Evolutionary conservation across 768 basidiomycete genomes (phyloP).

Genomic region (Collybiopsis confluens): DNA sequence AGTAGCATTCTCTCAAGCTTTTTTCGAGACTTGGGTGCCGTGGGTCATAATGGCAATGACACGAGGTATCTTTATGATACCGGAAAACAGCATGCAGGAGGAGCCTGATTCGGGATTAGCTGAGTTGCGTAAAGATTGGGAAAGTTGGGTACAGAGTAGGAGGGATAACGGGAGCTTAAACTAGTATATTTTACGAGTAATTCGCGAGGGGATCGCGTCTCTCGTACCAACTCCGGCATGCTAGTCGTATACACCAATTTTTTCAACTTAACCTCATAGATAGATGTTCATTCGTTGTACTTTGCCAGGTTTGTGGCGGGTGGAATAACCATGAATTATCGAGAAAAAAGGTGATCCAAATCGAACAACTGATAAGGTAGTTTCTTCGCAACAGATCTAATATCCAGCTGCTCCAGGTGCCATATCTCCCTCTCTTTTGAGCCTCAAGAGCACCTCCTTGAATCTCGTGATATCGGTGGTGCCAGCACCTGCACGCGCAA

Average conservation of each 20-base stretch:
- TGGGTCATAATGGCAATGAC: slow-evolving; percentile 66
- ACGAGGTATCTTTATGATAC: slow-evolving; percentile 67
- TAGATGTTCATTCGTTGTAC: not conserved
- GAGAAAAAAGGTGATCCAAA: not conserved
- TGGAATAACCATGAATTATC: too few species aligned
- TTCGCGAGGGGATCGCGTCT: too few species aligned
- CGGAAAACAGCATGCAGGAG: slow-evolving; percentile 1
- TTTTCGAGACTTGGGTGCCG: slow-evolving; percentile 59
- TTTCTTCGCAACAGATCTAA: slow-evolving; percentile 31
- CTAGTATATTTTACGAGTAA: not conserved
- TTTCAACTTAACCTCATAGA: too few species aligned
- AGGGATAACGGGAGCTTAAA: too few species aligned
- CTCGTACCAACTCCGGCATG: too few species aligned
- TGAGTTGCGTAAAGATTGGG: not conserved
- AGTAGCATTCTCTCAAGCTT: slow-evolving; percentile 51
- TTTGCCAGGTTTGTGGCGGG: too few species aligned
- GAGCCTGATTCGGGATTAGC: not conserved
- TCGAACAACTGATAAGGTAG: not conserved
- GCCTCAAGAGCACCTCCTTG: slow-evolving; percentile 86
- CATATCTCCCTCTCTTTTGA: slow-evolving; percentile 85
- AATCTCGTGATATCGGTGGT: slow-evolving; percentile 87
- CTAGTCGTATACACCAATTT: too few species aligned
- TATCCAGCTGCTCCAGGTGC: slow-evolving; percentile 95
- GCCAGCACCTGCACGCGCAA: slow-evolving; percentile 79
- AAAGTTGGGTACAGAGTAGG: not conserved